Evolutionary conservation across 2,329 filamentous ascomycete species (phyloP).

Genomic region (Scytalidium sp.): DNA sequence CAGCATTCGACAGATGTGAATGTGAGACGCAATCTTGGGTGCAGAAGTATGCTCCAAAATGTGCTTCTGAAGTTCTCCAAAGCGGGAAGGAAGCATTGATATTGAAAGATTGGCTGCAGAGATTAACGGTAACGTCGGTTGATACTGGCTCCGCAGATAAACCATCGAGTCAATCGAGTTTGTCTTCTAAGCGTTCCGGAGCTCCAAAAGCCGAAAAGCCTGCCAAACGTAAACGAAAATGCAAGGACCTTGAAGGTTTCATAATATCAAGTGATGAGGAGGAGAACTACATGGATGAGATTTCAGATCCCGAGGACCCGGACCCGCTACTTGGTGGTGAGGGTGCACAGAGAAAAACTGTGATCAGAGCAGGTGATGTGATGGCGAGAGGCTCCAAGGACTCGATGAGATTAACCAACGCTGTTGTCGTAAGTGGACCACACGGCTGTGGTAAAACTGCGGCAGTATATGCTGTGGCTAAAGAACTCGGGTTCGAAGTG

Average conservation of each 20-base stretch:
- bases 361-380: conserved; percentile 44
- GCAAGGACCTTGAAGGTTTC: conserved; percentile 74
- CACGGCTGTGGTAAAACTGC: conserved; percentile 92
- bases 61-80: conserved; percentile 73
- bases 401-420: conserved; percentile 59
- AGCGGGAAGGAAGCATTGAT: conserved; percentile 64
- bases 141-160: conserved; percentile 50
- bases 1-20: conserved; percentile 74
- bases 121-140: conserved; percentile 73
- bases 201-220: conserved; percentile 30
- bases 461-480: conserved; percentile 85
- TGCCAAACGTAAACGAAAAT: conserved; percentile 62
- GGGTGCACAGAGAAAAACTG: conserved; percentile 46
- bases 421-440: conserved; percentile 85
- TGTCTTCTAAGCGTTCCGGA: conserved; percentile 10
- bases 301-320: conserved; percentile 58
- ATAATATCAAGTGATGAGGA: conserved; percentile 79
- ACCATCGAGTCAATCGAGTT: conserved; percentile 14
- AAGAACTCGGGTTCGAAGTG: conserved; percentile 87
- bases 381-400: conserved; percentile 37
- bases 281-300: conserved; percentile 62
- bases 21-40: conserved; percentile 75
- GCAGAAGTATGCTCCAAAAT: conserved; percentile 78
- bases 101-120: conserved; percentile 77
- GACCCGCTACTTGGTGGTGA: conserved; percentile 29